A percentile compares a stretch with the other conserved stretches of the same genome.
phyloP scores from a whole-genome alignment of 2,329 filamentous ascomycete species.

The Xylariales sp. region DNA sequence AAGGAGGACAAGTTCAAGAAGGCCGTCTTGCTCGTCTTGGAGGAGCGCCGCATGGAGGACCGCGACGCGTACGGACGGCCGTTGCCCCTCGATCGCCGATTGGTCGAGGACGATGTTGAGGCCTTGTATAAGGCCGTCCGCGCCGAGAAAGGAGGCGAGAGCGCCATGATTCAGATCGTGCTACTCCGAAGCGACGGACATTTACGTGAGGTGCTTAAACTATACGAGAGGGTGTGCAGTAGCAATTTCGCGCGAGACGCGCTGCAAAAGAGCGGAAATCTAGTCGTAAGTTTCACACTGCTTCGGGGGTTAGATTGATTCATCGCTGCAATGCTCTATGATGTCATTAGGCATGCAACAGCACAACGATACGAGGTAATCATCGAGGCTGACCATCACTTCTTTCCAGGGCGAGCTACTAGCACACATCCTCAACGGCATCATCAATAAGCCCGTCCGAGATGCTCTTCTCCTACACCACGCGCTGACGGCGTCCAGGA shows the following conservation, averaged over 20 bases:
- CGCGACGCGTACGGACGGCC: slow-evolving; percentile 71
- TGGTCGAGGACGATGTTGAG: slow-evolving; percentile 78
- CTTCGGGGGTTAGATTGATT: not conserved
- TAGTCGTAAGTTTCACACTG: slow-evolving; percentile 76
- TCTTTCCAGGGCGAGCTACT: slow-evolving; percentile 83
- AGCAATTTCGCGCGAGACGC: slow-evolving; percentile 90
- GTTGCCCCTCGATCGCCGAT: slow-evolving; percentile 66
- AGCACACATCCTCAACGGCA: slow-evolving; percentile 93
- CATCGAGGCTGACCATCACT: slow-evolving; percentile 5
- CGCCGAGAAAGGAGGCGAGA: slow-evolving; percentile 85
- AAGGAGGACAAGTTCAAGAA: slow-evolving; percentile 97
- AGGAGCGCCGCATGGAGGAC: slow-evolving; percentile 87
- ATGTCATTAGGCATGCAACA: no score
- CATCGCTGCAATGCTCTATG: not conserved
- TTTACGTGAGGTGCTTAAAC: slow-evolving; percentile 79
- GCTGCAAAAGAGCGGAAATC: slow-evolving; percentile 87
- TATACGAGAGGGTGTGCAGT: slow-evolving; percentile 78
- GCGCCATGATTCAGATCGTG: slow-evolving; percentile 86
- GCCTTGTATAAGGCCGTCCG: slow-evolving; percentile 75
- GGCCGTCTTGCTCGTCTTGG: slow-evolving; percentile 84
- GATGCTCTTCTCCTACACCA: slow-evolving; percentile 93
- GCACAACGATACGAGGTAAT: no score
- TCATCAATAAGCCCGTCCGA: slow-evolving; percentile 94
- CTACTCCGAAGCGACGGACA: slow-evolving; percentile 84
- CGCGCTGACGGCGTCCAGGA: slow-evolving; percentile 79